phyloP scores from a whole-genome alignment of 345 rosid genomes.

The Noccaea caerulescens region DNA sequence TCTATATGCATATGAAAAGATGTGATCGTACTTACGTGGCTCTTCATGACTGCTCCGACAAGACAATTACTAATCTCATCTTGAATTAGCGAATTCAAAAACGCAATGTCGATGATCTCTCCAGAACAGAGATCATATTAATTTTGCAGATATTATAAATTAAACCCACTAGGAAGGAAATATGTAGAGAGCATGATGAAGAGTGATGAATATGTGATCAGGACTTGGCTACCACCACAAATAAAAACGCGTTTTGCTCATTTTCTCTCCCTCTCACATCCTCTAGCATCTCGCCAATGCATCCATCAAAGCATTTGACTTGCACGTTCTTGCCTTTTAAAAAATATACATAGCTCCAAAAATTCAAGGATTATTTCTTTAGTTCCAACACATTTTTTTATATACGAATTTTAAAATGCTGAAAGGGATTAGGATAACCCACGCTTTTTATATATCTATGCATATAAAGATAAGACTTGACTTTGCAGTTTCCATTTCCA shows the following conservation, averaged over 20 bases:
- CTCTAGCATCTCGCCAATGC: slow-evolving; percentile 1
- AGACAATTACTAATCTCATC: not conserved
- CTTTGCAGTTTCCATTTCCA: slow-evolving; percentile 41
- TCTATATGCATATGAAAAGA: too few relatives aligned
- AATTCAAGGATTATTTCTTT: not conserved
- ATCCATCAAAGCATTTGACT: slow-evolving; percentile 34
- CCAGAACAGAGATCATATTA: not conserved
- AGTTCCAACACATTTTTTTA: slow-evolving; percentile 9
- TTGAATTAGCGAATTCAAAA: not conserved
- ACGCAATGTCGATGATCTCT: slow-evolving; percentile 3
- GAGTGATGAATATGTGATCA: slow-evolving; percentile 13
- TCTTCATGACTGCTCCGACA: slow-evolving; percentile 17
- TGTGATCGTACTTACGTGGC: slow-evolving; percentile 28
- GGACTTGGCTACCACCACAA: slow-evolving; percentile 27
- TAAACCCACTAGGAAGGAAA: not conserved
- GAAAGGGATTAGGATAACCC: slow-evolving; percentile 34
- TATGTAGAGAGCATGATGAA: slow-evolving; percentile 2
- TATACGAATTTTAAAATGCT: not conserved
- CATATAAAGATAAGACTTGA: slow-evolving; percentile 31
- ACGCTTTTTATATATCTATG: slow-evolving; percentile 1
- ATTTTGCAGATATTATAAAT: slow-evolving; percentile 5
- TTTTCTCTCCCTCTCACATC: not conserved
- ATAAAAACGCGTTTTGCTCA: slow-evolving; percentile 34
- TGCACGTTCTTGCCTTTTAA: not conserved
- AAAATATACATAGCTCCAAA: not conserved